Evolutionary conservation across 2,329 filamentous ascomycete species (phyloP), one percentile per base, ranked within the genome.

Genomic region (Curvularia spicifera): DNA sequence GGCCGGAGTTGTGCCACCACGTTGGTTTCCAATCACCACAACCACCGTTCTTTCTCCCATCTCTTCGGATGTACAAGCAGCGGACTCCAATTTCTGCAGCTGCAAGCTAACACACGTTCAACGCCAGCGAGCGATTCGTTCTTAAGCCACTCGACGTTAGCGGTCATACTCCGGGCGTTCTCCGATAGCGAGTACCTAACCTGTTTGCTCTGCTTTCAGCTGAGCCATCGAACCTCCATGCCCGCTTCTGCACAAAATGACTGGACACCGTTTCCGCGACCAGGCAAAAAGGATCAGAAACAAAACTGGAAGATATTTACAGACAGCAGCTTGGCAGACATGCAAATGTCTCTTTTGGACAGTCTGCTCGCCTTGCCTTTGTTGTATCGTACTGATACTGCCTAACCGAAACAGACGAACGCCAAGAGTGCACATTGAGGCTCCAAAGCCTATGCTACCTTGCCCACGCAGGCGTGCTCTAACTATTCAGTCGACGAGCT

Each of bases 291-390:
- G 57, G 28, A 57, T 51, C 4, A 48, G 65, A 9, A 63, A 54
- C 15, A 43, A 54, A 37, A 60, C 56, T 4, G 39, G 51, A 26
- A 51, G 61, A 15, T 53, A 46, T 12, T 20, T 68, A 6, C 52
- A 46, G 4, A 60, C 24, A 15, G 44, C 52, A 22, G 59, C 49
- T 12, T 60, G 51, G 46, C 51, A 64, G 7, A 53, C 53, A 8
- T 67, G 60, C 60, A 68, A 63, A 52, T 56, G 60, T 31, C 31
- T 59, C 33, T 44, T 68, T 20, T 67, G 56, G 58, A 58, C 59
- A 24, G 56, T 54, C 22, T 67, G 61, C 52, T 52, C 61, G 9
- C 65, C 67, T 26, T 65, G 61, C 45, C n/a, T 69, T 15, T 61
- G 64, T 48, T 63, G 64, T 43, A 40, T 53, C 8, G 24, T 68